Conservation (phyloP, 2,329 filamentous ascomycete species). For the Hypoxylon sp. region DNA sequence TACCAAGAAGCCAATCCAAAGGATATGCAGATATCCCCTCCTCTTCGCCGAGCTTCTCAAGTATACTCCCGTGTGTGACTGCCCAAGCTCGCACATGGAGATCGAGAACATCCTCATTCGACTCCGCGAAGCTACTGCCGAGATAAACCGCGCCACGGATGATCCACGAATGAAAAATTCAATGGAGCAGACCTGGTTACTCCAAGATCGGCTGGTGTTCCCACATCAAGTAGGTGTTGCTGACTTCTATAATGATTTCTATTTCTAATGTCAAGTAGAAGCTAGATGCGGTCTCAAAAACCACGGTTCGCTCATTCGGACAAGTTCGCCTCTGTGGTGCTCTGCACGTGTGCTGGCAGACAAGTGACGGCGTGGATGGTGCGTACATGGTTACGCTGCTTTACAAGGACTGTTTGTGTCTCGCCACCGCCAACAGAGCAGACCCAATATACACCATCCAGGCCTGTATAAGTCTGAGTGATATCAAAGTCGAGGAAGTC, state of each 20-base stretch:
- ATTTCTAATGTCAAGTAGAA: conserved; percentile 56
- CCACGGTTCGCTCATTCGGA: conserved; percentile 83
- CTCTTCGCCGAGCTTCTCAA: conserved; percentile 88
- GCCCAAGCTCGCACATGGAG: conserved; percentile 84
- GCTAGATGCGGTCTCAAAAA: conserved; percentile 68
- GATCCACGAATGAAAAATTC: conserved; percentile 77
- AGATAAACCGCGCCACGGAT: conserved; percentile 88
- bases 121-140: conserved; percentile 80
- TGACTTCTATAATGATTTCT: not conserved
- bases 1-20: conserved; percentile 82
- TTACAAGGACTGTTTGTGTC: conserved; percentile 84
- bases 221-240: conserved; percentile 73
- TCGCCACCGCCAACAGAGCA: conserved; percentile 77
- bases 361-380: conserved; percentile 75
- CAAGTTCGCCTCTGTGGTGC: conserved; percentile 86
- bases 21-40: conserved; percentile 91
- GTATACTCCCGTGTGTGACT: conserved; percentile 86
- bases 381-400: conserved; percentile 88
- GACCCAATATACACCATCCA: conserved; percentile 80
- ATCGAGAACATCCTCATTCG: conserved; percentile 80
- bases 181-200: conserved; percentile 85
- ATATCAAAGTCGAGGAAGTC: conserved; percentile 76
- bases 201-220: conserved; percentile 87
- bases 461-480: conserved; percentile 78
- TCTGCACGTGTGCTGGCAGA: conserved; percentile 87